Base-by-base conservation (phyloP, 2,329 filamentous ascomycete species). In the Cytospora piceae region DNA sequence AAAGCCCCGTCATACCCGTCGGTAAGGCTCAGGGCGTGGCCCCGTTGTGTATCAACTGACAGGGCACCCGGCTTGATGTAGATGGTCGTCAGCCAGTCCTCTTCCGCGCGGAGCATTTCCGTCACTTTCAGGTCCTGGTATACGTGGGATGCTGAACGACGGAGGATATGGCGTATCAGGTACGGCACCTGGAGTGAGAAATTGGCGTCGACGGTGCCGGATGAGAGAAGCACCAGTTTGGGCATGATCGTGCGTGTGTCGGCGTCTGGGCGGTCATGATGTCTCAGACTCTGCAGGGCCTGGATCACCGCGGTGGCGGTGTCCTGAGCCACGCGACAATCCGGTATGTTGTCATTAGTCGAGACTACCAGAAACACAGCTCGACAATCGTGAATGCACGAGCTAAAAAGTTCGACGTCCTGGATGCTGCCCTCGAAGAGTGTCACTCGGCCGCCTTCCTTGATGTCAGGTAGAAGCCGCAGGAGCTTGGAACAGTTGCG, bases 271-370 rank as follows among this genome's bases (percentile, higher is more conserved):
- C 8, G 4, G 8, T 31, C 11, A 6, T 22, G 46, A 51, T 22
- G 5, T 51, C 46, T 9, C 15, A 51, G 46, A 27, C 11, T 24
- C 20, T 51, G 46, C 12, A 51, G 46, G n/a, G 46, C n/a, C 46
- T 51, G 17, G 8, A 51, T 70, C 1, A 83, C 73, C 24, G 65
- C 68, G 2, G 64, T 24, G 0, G 78, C 74, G 2, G 70, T 72
- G 67, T 83, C 78, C 58, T 77, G 75, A 2, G 70, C 71, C 2
- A 82, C 65, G 22, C 71, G 72, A 58, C 73, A 78, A 12, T 77
- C 76, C 0, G 82, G 82, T 1, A 79, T 68, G 71, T 83, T 81
- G 72, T 80, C 77, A 66, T 79, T 80, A 34, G 73, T 78, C 1
- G 77, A 70, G 0, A 80, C 74, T 12, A 72, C 71, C 2, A 79